Base-by-base conservation (phyloP, 192 early-diverging fungal species). In the Coemansia reversa region DNA sequence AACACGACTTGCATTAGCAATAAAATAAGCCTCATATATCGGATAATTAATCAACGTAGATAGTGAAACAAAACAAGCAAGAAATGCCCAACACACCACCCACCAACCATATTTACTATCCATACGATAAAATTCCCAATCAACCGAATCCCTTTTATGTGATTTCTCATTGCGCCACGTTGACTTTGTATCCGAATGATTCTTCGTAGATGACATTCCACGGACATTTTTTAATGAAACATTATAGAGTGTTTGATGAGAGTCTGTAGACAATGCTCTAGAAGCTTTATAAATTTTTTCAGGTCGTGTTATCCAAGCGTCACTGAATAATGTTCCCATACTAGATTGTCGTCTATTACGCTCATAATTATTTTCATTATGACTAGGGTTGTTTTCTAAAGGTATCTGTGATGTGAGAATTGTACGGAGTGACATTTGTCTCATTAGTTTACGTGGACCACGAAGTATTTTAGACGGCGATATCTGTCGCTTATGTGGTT, bases 21-120 rank as follows among this genome's bases (percentile, higher is more conserved):
- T 32, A 28, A 72, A 78, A 50, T 78, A 69, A 3, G 66, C 49
- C 29, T 72, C 65, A 63, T 72, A 78, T n/a, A 71, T 60, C 7
- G 70, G 51, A 60, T 72, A 78, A 11, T 30, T 78, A 62, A 69
- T 25, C 32, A 72, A 54, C 23, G 75, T 61, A 14, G 75, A 78
- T 9, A 72, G 58, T 48, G 70, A 68, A 0, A 72, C 55, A 22
- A 59, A 67, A 39, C 62, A 64, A 0, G 66, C 61, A 4, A 77
- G 53, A 20, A 66, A 62, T 18, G 75, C 75, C 54, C 75, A 77
- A 5, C 24, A 6, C 2, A 72, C 66, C 3, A 68, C 56, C 51
- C 51, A 47, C 75, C 75, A 77, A 0, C 69, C 75, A 1, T 42
- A 23, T 0, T 20, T 14, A 9, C 65, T 28, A 28, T 77, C 75